Percentiles rank a stretch among this genome's conserved stretches.
Conservation (phyloP, 2,329 filamentous ascomycete genomes). For the Thermomyces lanuginosus region DNA sequence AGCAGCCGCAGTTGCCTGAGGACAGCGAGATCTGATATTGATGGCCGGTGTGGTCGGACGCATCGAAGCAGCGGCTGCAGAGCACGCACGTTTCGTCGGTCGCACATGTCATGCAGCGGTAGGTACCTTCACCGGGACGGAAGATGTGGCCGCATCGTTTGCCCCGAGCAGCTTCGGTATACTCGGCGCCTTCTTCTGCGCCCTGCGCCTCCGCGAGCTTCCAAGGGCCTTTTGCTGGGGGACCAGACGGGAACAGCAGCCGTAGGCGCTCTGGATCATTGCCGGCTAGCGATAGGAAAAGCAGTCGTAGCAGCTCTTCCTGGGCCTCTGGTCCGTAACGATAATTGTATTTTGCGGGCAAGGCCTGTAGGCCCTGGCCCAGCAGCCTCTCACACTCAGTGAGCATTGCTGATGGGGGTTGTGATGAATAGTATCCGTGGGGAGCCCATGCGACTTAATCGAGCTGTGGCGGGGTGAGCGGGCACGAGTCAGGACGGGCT, state of each 20-base stretch:
- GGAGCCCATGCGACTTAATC: constrained; percentile 13
- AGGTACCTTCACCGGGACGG: constrained; percentile 82
- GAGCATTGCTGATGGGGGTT: constrained; percentile 25
- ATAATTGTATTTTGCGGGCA: constrained; percentile 57
- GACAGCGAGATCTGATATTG: constrained; percentile 80
- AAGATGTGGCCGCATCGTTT: constrained; percentile 97
- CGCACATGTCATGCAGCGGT: constrained; percentile 85
- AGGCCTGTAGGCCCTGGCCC: constrained; percentile 62
- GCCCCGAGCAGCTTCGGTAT: constrained; percentile 76
- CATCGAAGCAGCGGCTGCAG: constrained; percentile 85
- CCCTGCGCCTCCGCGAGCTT: constrained; percentile 78
- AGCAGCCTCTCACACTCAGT: constrained; percentile 57
- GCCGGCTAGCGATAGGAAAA: constrained; percentile 76
- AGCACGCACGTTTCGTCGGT: constrained; percentile 90
- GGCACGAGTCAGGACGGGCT: no score
- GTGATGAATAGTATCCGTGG: no score
- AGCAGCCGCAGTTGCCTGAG: constrained; percentile 84
- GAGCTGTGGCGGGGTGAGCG: no score
- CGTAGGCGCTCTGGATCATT: constrained; percentile 57
- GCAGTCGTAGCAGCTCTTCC: constrained; percentile 54
- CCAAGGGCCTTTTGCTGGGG: constrained; percentile 42
- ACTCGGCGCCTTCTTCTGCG: constrained; percentile 85
- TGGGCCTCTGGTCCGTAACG: constrained; percentile 59
- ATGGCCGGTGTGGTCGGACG: constrained; percentile 86
- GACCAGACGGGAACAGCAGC: constrained; percentile 67